These are phyloP conservation scores for Cicer cuneatum DNA, from an alignment of 306 rosid genomes.

Conservation along the genomic window DNA sequence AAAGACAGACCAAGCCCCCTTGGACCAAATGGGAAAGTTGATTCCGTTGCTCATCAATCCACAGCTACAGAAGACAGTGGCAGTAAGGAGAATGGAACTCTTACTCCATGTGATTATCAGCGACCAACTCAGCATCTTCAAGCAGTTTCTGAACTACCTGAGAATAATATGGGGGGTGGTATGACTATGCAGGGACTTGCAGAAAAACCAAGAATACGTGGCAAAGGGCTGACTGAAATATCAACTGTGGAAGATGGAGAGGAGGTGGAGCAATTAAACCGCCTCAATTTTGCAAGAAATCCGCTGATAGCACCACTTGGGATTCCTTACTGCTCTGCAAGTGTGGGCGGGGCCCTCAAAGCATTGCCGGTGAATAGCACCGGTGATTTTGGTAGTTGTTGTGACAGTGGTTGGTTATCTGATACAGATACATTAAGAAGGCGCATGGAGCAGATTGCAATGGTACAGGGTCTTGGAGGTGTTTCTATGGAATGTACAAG, in stretches of 20 bases:
- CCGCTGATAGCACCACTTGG: constrained; percentile 92
- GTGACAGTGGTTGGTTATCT: constrained; percentile 74
- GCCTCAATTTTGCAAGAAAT: constrained; percentile 61
- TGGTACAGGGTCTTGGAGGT: constrained; percentile 86
- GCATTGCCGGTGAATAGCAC: constrained; percentile 60
- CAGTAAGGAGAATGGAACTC: constrained; percentile 77
- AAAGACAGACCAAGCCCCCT: constrained; percentile 96
- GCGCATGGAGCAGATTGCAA: constrained; percentile 93
- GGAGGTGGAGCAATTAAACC: constrained; percentile 67
- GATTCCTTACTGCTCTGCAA: constrained; percentile 82
- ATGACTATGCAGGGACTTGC: constrained; percentile 53
- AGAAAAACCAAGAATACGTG: constrained; percentile 65
- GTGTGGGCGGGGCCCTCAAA: constrained; percentile 93
- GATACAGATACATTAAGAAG: constrained; percentile 76
- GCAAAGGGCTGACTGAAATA: constrained; percentile 57
- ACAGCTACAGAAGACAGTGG: constrained; percentile 67
- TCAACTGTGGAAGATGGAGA: constrained; percentile 65
- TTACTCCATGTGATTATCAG: constrained; percentile 79
- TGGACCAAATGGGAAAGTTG: constrained; percentile 92
- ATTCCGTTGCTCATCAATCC: constrained; percentile 60
- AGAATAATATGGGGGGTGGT: constrained; percentile 60
- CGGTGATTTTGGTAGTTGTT: constrained; percentile 63
- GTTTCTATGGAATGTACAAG: constrained; percentile 87
- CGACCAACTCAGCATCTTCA: constrained; percentile 79
- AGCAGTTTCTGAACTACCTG: constrained; percentile 81